Conservation (phyloP, 2,329 filamentous ascomycete species). For the Paraphaeosphaeria sporulosa region DNA sequence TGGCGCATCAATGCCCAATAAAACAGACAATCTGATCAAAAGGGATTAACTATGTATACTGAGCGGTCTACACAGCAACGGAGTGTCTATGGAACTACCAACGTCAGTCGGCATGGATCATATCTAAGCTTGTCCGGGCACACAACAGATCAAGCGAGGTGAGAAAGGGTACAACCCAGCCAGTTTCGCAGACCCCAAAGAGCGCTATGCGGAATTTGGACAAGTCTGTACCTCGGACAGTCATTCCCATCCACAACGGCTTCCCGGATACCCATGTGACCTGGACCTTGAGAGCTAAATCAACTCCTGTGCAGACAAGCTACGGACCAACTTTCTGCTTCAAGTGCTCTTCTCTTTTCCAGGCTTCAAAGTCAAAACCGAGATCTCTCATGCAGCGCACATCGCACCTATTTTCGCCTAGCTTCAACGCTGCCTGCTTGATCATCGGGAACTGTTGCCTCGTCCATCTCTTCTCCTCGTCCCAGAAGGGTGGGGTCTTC, state of each 20-base stretch:
- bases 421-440: conserved; percentile 2
- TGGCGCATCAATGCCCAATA: too few species aligned
- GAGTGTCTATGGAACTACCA: too few species aligned
- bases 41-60: too few species aligned
- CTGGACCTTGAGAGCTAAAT: background rate
- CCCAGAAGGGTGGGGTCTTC: conserved; percentile 7
- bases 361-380: conserved; percentile 4
- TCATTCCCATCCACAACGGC: background rate
- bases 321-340: background rate
- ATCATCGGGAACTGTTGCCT: conserved; percentile 9
- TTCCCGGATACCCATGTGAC: background rate
- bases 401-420: conserved; percentile 1
- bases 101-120: too few species aligned
- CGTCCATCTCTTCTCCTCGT: conserved; percentile 3
- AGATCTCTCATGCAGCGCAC: conserved; percentile 3
- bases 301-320: background rate
- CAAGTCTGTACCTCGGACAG: background rate
- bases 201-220: background rate
- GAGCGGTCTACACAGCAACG: too few species aligned
- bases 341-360: background rate
- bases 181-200: background rate
- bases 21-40: too few species aligned
- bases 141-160: background rate
- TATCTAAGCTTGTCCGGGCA: too few species aligned
- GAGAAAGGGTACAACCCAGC: background rate